Percentiles rank a stretch among this genome's conserved stretches.
Conservation (phyloP, 2,329 filamentous ascomycete genomes). For the Paraphaeosphaeria sporulosa region DNA sequence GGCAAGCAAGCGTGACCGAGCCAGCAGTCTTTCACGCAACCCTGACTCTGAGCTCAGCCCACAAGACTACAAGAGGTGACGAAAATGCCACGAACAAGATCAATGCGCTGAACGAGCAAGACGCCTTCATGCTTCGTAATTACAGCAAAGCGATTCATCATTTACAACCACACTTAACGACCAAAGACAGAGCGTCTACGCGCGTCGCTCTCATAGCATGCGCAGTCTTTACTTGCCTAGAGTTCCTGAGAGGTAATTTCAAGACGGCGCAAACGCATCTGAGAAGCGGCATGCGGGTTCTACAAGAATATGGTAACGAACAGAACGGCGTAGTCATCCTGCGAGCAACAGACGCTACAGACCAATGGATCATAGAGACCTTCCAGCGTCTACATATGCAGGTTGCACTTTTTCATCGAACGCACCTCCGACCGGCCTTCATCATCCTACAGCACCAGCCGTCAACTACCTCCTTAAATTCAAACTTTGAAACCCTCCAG, state of each 20-base stretch:
- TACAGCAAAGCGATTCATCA: constrained; percentile 52
- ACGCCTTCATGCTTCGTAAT: constrained; percentile 48
- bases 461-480: background rate
- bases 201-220: constrained; percentile 53
- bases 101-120: constrained; percentile 22
- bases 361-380: constrained; percentile 55
- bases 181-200: constrained; percentile 31
- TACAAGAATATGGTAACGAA: constrained; percentile 31
- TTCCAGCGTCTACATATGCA: constrained; percentile 40
- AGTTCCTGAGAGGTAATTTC: constrained; percentile 52
- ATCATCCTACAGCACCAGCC: constrained; percentile 2
- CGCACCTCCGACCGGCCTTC: background rate
- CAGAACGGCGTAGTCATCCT: constrained; percentile 14
- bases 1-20: background rate
- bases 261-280: constrained; percentile 46
- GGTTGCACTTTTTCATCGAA: constrained; percentile 18
- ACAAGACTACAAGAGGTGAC: constrained; percentile 15
- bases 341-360: constrained; percentile 37
- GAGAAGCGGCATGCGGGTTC: constrained; percentile 48
- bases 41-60: constrained; percentile 47
- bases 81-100: constrained; percentile 18
- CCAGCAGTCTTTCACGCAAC: constrained; percentile 15
- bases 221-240: constrained; percentile 52
- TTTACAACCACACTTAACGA: constrained; percentile 36
- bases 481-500: constrained; percentile 7